phyloP scores from a whole-genome alignment of 495 filamentous ascomycete species.

The Bombardia bombarda region DNA sequence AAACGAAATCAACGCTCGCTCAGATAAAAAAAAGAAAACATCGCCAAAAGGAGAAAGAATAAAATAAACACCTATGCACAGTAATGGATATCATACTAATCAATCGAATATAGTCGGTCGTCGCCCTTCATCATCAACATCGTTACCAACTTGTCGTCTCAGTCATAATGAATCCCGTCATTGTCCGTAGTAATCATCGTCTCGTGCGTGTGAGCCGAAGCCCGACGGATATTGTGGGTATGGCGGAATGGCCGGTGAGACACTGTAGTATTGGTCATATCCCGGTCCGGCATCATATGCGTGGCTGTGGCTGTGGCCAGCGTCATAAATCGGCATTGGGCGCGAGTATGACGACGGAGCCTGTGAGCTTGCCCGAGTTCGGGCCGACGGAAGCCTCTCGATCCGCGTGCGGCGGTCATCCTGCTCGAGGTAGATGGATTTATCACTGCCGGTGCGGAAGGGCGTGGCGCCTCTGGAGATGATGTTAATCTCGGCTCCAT shows the following conservation, averaged over 20 bases:
- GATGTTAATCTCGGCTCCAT: slow-evolving; percentile 47
- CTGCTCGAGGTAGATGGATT: slow-evolving; percentile 31
- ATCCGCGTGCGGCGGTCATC: slow-evolving; percentile 37
- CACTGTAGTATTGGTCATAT: slow-evolving; percentile 12
- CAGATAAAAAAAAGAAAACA: slow-evolving; percentile 1
- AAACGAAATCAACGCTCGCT: slow-evolving; percentile 21
- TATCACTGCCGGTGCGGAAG: slow-evolving; percentile 30
- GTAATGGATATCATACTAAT: neutral
- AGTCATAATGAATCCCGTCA: slow-evolving; percentile 3
- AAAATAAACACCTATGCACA: slow-evolving; percentile 3
- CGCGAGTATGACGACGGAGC: slow-evolving; percentile 36
- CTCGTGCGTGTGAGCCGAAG: neutral
- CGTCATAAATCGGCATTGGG: slow-evolving; percentile 17
- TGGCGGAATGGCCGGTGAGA: slow-evolving; percentile 3
- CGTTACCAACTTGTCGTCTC: slow-evolving; percentile 15
- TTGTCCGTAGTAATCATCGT: neutral
- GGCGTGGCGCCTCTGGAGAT: slow-evolving; percentile 18
- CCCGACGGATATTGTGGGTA: slow-evolving; percentile 11
- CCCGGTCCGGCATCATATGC: slow-evolving; percentile 9
- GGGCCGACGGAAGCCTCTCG: slow-evolving; percentile 29
- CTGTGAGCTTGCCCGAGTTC: slow-evolving; percentile 32
- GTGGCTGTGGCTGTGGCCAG: no score
- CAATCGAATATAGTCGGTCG: slow-evolving; percentile 10
- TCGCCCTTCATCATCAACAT: slow-evolving; percentile 13
- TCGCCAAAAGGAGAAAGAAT: slow-evolving; percentile 1